A percentile compares a stretch with the other conserved stretches of the same genome.
Conservation (phyloP, 2,329 filamentous ascomycete genomes). For the Fusarium guadeloupense region DNA sequence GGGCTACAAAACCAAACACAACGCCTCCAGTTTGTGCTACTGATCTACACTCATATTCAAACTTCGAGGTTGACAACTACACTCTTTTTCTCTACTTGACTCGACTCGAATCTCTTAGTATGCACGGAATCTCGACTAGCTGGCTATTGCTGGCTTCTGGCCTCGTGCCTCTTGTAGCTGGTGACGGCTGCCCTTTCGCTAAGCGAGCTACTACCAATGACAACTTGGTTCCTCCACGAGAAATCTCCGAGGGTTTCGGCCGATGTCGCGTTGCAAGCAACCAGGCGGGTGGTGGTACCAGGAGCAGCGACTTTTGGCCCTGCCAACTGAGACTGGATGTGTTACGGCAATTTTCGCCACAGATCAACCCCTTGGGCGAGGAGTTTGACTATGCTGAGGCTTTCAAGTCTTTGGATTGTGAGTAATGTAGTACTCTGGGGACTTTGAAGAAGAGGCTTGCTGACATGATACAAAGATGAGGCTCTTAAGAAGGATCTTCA, state of each 20-base stretch:
- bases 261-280: constrained; percentile 45
- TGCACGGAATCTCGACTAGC: constrained; percentile 22
- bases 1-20: constrained; percentile 28
- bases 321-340: constrained; percentile 73
- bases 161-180: constrained; percentile 27
- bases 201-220: constrained; percentile 17
- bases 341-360: constrained; percentile 73
- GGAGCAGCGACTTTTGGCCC: constrained; percentile 80
- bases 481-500: constrained; percentile 77
- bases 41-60: background rate
- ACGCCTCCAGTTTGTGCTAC: constrained; percentile 6
- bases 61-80: background rate
- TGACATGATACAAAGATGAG: constrained; percentile 48
- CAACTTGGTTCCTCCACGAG: constrained; percentile 15
- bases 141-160: constrained; percentile 34
- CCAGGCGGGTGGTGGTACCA: constrained; percentile 70
- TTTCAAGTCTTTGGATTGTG: constrained; percentile 71
- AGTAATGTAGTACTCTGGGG: constrained; percentile 45
- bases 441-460: background rate
- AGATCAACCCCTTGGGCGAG: constrained; percentile 69
- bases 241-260: constrained; percentile 35
- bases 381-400: constrained; percentile 78
- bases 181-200: constrained; percentile 31
- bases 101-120: background rate
- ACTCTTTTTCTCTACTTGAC: background rate